A percentile compares a stretch with the other conserved stretches of the same genome.
phyloP scores from a whole-genome alignment of 73 alveolate genomes.

The Breviolum minutum region DNA sequence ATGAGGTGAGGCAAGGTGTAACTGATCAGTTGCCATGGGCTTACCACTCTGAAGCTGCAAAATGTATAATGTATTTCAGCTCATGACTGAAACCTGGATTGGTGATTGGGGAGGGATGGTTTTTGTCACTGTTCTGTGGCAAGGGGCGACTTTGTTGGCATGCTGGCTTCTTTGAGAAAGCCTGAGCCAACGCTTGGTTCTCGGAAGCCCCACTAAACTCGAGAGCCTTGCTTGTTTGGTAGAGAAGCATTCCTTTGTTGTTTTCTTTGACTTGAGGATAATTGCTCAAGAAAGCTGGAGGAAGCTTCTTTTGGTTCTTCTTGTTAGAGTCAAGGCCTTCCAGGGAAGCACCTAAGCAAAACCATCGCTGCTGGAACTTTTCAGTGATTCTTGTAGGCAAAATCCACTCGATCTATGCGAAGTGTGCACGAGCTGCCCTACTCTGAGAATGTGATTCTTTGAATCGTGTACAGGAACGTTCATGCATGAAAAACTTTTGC shows the following conservation, averaged over 20 bases:
- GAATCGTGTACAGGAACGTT: not conserved
- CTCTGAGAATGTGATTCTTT: not conserved
- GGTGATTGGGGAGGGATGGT: too few relatives aligned
- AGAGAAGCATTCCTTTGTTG: not conserved
- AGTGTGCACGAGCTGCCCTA: constrained; percentile 40
- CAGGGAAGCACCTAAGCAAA: too few relatives aligned
- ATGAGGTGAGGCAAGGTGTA: constrained; percentile 19
- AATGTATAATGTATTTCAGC: too few relatives aligned
- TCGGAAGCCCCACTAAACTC: not conserved
- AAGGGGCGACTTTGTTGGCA: constrained; percentile 57
- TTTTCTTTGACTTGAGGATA: not conserved
- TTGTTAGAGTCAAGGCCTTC: constrained; percentile 70
- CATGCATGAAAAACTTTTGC: not conserved
- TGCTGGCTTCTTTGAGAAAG: constrained; percentile 27
- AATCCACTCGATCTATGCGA: constrained; percentile 15
- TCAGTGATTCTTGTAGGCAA: not conserved
- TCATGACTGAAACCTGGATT: too few relatives aligned
- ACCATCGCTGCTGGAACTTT: not conserved
- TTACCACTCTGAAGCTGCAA: not conserved
- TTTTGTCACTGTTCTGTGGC: too few relatives aligned
- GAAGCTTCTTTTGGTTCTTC: constrained; percentile 47
- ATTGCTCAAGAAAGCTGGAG: constrained; percentile 38
- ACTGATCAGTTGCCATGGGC: constrained; percentile 8
- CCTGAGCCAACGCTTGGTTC: constrained; percentile 4
- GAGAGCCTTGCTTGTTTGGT: not conserved